These are phyloP conservation scores for Aspergillus biplanus DNA, from an alignment of 495 filamentous ascomycete species.

Conservation along the genomic window DNA sequence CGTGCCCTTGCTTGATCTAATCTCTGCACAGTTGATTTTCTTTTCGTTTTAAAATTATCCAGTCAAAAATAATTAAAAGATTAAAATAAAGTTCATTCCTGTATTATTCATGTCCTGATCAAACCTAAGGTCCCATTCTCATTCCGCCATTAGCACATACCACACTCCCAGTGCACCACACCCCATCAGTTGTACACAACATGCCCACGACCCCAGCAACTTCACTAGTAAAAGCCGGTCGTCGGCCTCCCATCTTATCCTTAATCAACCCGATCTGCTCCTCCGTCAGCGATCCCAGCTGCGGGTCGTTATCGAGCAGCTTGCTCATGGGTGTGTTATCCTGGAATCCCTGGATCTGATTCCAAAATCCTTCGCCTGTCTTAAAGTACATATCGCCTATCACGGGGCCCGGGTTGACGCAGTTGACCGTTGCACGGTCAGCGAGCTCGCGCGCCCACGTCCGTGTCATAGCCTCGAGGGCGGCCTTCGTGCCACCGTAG, in stretches of 20 bases:
- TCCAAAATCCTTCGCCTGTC: constrained; percentile 57
- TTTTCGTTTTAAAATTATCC: not conserved
- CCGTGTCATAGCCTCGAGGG: constrained; percentile 88
- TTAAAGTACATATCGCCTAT: constrained; percentile 75
- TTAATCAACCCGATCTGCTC: constrained; percentile 62
- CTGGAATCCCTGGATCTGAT: constrained; percentile 61
- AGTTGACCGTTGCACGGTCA: constrained; percentile 80
- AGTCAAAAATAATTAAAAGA: too few species aligned
- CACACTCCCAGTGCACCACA: constrained; percentile 84
- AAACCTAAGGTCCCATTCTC: constrained; percentile 37
- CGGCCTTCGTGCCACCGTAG: constrained; percentile 89
- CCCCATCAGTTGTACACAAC: constrained; percentile 73
- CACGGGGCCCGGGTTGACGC: constrained; percentile 87
- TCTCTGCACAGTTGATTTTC: not conserved
- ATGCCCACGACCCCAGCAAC: constrained; percentile 85
- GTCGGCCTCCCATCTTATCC: constrained; percentile 64
- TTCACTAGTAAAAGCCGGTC: constrained; percentile 73
- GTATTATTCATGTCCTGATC: not conserved
- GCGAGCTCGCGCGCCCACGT: constrained; percentile 84
- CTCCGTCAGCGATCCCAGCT: constrained; percentile 57
- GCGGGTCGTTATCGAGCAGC: constrained; percentile 43
- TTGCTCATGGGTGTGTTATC: constrained; percentile 69
- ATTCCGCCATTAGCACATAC: constrained; percentile 89
- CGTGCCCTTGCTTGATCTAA: not conserved
- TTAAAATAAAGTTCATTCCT: too few species aligned